Base-by-base conservation (phyloP, 306 rosid genomes). In the Arachis stenosperma region DNA sequence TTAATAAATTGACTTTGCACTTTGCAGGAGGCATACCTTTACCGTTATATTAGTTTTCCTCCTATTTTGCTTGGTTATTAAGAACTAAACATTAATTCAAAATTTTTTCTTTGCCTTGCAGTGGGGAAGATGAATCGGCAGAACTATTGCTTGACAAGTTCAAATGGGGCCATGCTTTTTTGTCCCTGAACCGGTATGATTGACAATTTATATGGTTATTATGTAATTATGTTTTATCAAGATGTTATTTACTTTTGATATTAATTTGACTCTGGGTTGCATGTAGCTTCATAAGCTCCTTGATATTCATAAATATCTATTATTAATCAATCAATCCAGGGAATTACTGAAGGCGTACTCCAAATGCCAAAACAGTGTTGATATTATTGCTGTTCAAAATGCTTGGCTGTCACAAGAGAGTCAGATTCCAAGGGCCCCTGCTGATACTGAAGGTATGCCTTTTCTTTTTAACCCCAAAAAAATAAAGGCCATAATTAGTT, bases 111-210 rank as follows among this genome's bases (percentile, higher is more conserved):
- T 42, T 42, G 8, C 46, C 73, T 82, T 74, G 74, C 90, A 91
- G 99, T 63, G 99, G 99, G 64, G 96, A 94, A 77, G 87, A 90
- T 75, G 97, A 94, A 82, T 91, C 97, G 10, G 99, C 95, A 85
- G 75, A 88, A 52, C 81, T 83, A 67, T 76, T 94, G 88, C 97
- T 94, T 69, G 86, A 84, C 74, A 94, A 94, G 87, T 94, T 94
- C 87, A 94, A 94, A 76, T 94, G 98, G 98, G 98, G 98, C 78
- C 98, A 94, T 55, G 90, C 92, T 60, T 94, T 91, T 83, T 71
- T 80, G 73, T 91, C 98, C 40, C 85, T 94, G 71, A 94, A 94
- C 72, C 78, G 92, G 99, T 91, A 83, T 78, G 78, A 39, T 46
- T 33, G 40, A 41, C 3, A 33, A 14, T 65, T 73, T 50, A 37